phyloP scores from a whole-genome alignment of 371 early-diverging fungal genomes.

The Mortierella sp. region DNA sequence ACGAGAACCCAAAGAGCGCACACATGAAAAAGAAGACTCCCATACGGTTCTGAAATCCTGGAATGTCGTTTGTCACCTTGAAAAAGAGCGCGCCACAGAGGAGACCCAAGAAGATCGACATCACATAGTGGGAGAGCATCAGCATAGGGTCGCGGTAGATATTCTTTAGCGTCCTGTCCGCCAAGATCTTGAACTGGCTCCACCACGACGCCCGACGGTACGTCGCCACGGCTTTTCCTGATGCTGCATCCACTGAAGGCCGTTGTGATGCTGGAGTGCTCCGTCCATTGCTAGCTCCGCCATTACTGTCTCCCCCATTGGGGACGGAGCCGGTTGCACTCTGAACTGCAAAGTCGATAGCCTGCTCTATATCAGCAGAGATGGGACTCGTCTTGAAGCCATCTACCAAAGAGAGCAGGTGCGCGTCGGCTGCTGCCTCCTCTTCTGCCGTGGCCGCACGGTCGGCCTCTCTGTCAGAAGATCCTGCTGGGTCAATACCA shows the following conservation, averaged over 20 bases:
- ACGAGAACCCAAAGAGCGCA: conserved; percentile 86
- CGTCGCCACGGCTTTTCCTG: conserved; percentile 47
- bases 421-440: conserved; percentile 58
- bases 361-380: conserved; percentile 58
- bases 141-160: conserved; percentile 91
- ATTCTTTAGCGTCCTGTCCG: conserved; percentile 88
- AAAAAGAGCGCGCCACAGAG: conserved; percentile 89
- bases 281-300: conserved; percentile 7
- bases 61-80: conserved; percentile 84
- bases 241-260: neutral
- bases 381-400: conserved; percentile 63
- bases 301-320: conserved; percentile 6
- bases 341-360: conserved; percentile 61
- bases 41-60: conserved; percentile 92
- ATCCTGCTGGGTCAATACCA: conserved; percentile 20
- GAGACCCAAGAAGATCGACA: conserved; percentile 81
- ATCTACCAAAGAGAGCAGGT: conserved; percentile 61
- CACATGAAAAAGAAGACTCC: conserved; percentile 92
- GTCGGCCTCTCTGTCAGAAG: conserved; percentile 26
- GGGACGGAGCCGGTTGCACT: neutral
- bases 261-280: conserved; percentile 2
- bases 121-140: conserved; percentile 87
- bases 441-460: conserved; percentile 8
- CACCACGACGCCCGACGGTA: conserved; percentile 73
- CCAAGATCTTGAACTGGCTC: conserved; percentile 85